Evolutionary conservation across 176 grass and related monocot genomes (phyloP).

Genomic region (Raddia distichophylla): DNA sequence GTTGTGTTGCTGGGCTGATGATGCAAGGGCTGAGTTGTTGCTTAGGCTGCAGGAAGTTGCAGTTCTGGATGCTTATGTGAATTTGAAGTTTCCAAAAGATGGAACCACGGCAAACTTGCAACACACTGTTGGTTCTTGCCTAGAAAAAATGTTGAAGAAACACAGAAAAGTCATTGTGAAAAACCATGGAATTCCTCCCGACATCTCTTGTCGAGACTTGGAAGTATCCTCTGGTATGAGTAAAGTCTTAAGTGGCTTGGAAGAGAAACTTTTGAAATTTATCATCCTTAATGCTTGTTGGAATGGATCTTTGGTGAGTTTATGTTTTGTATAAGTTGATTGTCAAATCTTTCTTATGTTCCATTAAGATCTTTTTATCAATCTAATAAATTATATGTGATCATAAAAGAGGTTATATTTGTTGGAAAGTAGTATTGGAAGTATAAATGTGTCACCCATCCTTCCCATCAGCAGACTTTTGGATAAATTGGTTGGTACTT

Average conservation of each 20-base stretch:
- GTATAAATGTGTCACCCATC: too few species aligned
- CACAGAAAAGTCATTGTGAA: constrained; percentile 62
- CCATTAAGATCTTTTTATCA: not conserved
- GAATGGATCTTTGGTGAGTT: constrained; percentile 71
- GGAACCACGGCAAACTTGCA: constrained; percentile 31
- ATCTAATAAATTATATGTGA: not conserved
- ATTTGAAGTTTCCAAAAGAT: constrained; percentile 42
- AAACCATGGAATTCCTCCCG: constrained; percentile 63
- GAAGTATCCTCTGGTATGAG: constrained; percentile 52
- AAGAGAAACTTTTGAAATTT: constrained; percentile 78
- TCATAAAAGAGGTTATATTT: not conserved
- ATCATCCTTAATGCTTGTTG: constrained; percentile 71
- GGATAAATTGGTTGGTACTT: too few species aligned
- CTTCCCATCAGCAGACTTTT: too few species aligned
- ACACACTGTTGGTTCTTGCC: constrained; percentile 49
- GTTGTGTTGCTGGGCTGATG: constrained; percentile 81
- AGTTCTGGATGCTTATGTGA: constrained; percentile 37
- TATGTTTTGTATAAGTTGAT: constrained; percentile 27
- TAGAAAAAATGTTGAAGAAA: constrained; percentile 71
- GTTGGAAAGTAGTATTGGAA: too few species aligned
- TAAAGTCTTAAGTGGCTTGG: constrained; percentile 56
- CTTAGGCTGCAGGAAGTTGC: constrained; percentile 60
- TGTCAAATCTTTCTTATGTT: constrained; percentile 11
- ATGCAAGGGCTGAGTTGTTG: constrained; percentile 65
- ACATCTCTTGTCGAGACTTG: constrained; percentile 66